A percentile compares a stretch with the other conserved stretches of the same genome.
phyloP scores from a whole-genome alignment of 2,329 filamentous ascomycete genomes.

The Colletotrichum tropicicola region DNA sequence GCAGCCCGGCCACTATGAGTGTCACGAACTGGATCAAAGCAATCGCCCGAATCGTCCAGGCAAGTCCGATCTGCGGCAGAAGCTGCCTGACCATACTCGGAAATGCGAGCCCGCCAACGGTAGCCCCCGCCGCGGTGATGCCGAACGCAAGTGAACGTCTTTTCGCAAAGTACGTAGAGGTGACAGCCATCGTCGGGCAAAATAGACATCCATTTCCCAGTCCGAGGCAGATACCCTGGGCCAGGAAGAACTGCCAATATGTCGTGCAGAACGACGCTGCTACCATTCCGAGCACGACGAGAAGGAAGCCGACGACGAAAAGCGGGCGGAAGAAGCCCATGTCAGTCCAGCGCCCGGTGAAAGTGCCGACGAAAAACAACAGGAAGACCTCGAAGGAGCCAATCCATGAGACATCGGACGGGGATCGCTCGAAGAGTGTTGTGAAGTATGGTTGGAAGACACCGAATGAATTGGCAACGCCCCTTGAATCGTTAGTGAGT shows the following conservation, averaged over 20 bases:
- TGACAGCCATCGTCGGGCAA: constrained; percentile 69
- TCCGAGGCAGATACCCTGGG: constrained; percentile 64
- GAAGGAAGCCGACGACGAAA: constrained; percentile 47
- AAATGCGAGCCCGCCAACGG: constrained; percentile 64
- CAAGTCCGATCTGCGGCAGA: constrained; percentile 63
- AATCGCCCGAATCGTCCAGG: constrained; percentile 66
- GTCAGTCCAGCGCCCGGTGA: constrained; percentile 62
- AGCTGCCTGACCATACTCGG: constrained; percentile 66
- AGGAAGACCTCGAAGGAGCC: constrained; percentile 63
- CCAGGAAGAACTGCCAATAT: constrained; percentile 65
- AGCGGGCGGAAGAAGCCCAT: constrained; percentile 59
- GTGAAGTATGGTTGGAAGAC: constrained; percentile 64
- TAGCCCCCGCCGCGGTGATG: constrained; percentile 67
- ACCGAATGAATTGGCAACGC: constrained; percentile 64
- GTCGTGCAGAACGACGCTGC: constrained; percentile 48
- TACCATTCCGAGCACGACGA: constrained; percentile 58
- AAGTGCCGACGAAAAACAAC: constrained; percentile 62
- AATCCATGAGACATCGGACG: constrained; percentile 63
- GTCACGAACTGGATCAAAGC: constrained; percentile 66
- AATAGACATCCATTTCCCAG: constrained; percentile 71
- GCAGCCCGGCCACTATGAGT: constrained; percentile 44
- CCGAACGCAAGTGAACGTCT: constrained; percentile 69
- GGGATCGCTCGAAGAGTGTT: constrained; percentile 44
- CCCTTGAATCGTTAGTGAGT: constrained; percentile 41
- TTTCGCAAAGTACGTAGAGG: constrained; percentile 72